phyloP scores from a whole-genome alignment of 140 eudicot species.

The Cichorium intybus region DNA sequence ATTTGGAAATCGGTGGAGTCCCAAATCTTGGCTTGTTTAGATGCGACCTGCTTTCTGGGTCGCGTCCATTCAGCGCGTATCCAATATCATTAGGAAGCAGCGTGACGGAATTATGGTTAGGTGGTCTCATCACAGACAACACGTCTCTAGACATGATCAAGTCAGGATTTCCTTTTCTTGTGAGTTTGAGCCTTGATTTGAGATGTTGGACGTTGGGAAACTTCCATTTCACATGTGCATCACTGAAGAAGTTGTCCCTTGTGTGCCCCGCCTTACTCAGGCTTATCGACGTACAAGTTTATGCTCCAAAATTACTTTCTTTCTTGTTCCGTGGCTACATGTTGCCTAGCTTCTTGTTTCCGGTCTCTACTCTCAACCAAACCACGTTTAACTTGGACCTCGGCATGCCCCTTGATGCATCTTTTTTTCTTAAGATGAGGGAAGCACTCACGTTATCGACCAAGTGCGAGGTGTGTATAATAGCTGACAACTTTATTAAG shows the following conservation, averaged over 20 bases:
- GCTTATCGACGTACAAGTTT: background rate
- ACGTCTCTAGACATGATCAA: background rate
- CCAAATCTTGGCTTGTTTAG: background rate
- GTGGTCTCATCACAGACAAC: background rate
- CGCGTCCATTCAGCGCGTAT: background rate
- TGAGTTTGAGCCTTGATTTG: background rate
- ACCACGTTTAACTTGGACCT: background rate
- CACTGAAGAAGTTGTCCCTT: background rate
- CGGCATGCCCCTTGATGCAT: background rate
- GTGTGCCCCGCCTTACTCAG: background rate
- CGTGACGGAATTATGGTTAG: background rate
- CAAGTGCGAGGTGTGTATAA: no score
- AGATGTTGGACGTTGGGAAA: background rate
- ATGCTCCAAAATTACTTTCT: background rate
- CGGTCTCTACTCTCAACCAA: background rate
- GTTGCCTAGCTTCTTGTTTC: background rate
- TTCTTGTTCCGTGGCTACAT: background rate
- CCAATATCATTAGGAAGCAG: background rate
- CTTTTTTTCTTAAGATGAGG: background rate
- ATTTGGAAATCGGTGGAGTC: background rate
- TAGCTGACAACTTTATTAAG: no score
- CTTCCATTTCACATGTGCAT: background rate
- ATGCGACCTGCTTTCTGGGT: background rate
- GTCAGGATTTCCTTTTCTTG: constrained; percentile 5
- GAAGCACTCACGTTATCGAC: background rate